Conservation (phyloP, 179 eudicot species). For the Camellia oleifera region DNA sequence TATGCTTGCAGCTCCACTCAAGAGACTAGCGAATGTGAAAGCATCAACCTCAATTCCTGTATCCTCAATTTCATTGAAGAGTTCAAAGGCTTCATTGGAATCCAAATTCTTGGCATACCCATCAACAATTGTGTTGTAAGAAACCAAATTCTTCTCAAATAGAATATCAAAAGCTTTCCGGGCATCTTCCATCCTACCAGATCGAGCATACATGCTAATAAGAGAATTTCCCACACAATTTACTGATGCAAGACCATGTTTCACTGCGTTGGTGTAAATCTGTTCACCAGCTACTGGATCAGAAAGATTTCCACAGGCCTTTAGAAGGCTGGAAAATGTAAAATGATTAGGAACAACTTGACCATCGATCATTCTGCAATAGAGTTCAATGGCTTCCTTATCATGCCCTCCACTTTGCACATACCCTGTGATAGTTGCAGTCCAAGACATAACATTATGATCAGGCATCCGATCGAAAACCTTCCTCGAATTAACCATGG, state of each 20-base stretch:
- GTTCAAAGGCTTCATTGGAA: slow-evolving; percentile 36
- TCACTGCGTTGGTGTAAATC: slow-evolving; percentile 49
- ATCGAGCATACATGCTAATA: slow-evolving; percentile 55
- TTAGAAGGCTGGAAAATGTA: slow-evolving; percentile 57
- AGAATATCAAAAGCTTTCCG: slow-evolving; percentile 54
- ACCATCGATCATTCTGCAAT: slow-evolving; percentile 49
- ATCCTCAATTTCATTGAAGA: slow-evolving; percentile 30
- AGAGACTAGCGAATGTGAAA: slow-evolving; percentile 55
- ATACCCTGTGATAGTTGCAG: slow-evolving; percentile 54
- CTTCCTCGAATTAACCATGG: slow-evolving; percentile 43
- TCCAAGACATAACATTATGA: slow-evolving; percentile 63
- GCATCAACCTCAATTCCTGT: slow-evolving; percentile 36
- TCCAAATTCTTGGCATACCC: slow-evolving; percentile 40
- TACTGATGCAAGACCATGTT: slow-evolving; percentile 43
- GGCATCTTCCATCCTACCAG: slow-evolving; percentile 45
- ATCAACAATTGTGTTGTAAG: slow-evolving; percentile 41
- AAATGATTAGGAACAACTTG: slow-evolving; percentile 56
- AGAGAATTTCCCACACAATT: slow-evolving; percentile 57
- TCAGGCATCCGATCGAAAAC: slow-evolving; percentile 45
- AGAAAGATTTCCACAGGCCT: slow-evolving; percentile 50
- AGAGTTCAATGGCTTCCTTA: slow-evolving; percentile 51
- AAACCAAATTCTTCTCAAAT: slow-evolving; percentile 50
- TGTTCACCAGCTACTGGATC: slow-evolving; percentile 45
- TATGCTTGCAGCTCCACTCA: slow-evolving; percentile 48
- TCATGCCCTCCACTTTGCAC: slow-evolving; percentile 44